Base-by-base conservation (phyloP, 2,329 filamentous ascomycete genomes). In the Colletotrichum higginsianum region DNA sequence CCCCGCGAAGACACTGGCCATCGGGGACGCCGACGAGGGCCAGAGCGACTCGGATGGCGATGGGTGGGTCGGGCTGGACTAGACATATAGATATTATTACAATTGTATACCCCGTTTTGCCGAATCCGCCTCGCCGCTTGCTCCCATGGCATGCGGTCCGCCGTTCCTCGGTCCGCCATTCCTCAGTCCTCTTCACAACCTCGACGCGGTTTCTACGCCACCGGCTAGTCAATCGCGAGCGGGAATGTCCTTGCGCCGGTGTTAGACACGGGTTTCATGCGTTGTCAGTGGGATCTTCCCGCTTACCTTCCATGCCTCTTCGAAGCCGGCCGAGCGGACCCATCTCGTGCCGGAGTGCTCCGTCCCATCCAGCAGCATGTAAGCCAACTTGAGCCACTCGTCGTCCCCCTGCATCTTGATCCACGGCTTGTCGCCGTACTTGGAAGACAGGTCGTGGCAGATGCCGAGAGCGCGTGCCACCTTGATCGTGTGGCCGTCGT, bases 401-500 rank as follows among this genome's bases (percentile, higher is more conserved):
- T 86, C 85, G 0, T 87, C 86, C 0, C 85, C 85, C 72, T 85
- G 86, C 49, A 94, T 80, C 62, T 82, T 80, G 40, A 89, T 84
- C 84, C 87, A 87, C 3, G 85, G 80, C 66, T 79, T 82, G 30
- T 83, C 79, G 15, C 79, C 76, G 75, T 84, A 92, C 50, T 80
- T 79, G 74, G 78, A 76, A 62, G 86, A 87, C 1, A 87, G 77
- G 42, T 84, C 78, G 78, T 92, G 85, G 1, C 90, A 94, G 76
- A 94, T 82, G 4, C 88, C 87, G 21, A 96, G 80, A 1, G 94
- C 91, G 42, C 95, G 85, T 9, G 92, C 85, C 6, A 97, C 82
- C 81, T 98, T 98, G 65, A 91, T 86, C 12, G 90, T 86, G 81
- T 98, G 96, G 0, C 95, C 95, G 80, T 98, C 95, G 75, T 98